Evolutionary conservation across 2,329 filamentous ascomycete species (phyloP).

Genomic region (Piedraia hortae): DNA sequence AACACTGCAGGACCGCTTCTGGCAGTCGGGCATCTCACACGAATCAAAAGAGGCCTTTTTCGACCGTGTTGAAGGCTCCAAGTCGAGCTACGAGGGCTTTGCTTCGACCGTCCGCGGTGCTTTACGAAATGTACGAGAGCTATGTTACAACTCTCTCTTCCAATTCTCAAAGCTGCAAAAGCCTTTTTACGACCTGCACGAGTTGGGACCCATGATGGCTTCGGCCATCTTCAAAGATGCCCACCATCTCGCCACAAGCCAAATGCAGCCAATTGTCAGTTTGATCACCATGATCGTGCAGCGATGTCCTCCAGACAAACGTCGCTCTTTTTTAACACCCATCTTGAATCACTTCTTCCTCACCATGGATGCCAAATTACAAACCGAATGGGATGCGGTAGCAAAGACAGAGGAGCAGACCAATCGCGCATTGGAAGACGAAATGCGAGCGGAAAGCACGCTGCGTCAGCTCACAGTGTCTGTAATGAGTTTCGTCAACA

Average conservation of each 20-base stretch:
- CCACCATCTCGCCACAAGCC: slow-evolving; percentile 62
- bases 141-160: slow-evolving; percentile 80
- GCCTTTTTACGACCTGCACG: slow-evolving; percentile 71
- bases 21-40: slow-evolving; percentile 90
- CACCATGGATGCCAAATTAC: slow-evolving; percentile 70
- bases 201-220: slow-evolving; percentile 58
- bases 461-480: slow-evolving; percentile 77
- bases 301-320: slow-evolving; percentile 57
- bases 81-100: slow-evolving; percentile 70
- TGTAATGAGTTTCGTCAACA: slow-evolving; percentile 71
- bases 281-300: slow-evolving; percentile 72
- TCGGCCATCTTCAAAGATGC: slow-evolving; percentile 64
- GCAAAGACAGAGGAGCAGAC: slow-evolving; percentile 22
- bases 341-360: slow-evolving; percentile 58
- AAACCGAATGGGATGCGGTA: slow-evolving; percentile 60
- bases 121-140: slow-evolving; percentile 70
- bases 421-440: slow-evolving; percentile 46
- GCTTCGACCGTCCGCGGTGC: slow-evolving; percentile 79
- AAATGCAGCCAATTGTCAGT: slow-evolving; percentile 79
- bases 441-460: slow-evolving; percentile 97
- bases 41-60: slow-evolving; percentile 96
- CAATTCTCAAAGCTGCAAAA: slow-evolving; percentile 70
- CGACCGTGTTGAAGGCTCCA: slow-evolving; percentile 66
- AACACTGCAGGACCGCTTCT: slow-evolving; percentile 82
- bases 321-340: slow-evolving; percentile 57